Conservation (phyloP, 2,329 filamentous ascomycete species). For the Clarireedia sp. region DNA sequence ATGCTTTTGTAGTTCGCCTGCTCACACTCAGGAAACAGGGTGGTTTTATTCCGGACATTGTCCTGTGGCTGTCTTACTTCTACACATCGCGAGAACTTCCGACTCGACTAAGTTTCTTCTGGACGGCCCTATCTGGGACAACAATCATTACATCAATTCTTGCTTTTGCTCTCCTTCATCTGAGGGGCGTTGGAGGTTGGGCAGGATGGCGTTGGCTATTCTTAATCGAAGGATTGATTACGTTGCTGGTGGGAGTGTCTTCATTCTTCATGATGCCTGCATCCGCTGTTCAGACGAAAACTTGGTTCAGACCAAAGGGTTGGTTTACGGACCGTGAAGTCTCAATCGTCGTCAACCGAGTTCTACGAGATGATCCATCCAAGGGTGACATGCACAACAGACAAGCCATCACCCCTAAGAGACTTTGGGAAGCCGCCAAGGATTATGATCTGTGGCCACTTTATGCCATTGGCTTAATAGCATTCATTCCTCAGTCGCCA, state of each 20-base stretch:
- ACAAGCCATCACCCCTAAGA: constrained; percentile 42
- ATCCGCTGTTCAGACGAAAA: constrained; percentile 51
- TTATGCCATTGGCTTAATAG: constrained; percentile 39
- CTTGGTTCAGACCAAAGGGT: constrained; percentile 47
- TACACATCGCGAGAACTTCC: constrained; percentile 66
- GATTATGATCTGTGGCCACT: constrained; percentile 56
- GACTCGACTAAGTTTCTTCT: constrained; percentile 60
- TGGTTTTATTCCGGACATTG: constrained; percentile 56
- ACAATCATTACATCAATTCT: constrained; percentile 40
- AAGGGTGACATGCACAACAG: constrained; percentile 52
- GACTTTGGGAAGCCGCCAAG: constrained; percentile 43
- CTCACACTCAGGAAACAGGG: constrained; percentile 31
- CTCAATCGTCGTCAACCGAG: constrained; percentile 57
- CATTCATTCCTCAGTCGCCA: constrained; percentile 42
- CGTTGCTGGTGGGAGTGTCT: constrained; percentile 43
- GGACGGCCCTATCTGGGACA: constrained; percentile 50
- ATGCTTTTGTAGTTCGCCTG: not conserved
- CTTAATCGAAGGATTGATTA: constrained; percentile 48
- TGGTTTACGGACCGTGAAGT: constrained; percentile 57
- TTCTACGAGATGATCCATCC: constrained; percentile 42
- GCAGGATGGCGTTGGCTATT: constrained; percentile 49
- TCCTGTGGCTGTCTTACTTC: constrained; percentile 66
- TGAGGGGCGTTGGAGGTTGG: constrained; percentile 42
- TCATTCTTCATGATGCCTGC: constrained; percentile 51
- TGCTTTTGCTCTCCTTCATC: constrained; percentile 47